phyloP scores from a whole-genome alignment of 129 eudicot genomes.

The Lactuca sativa region DNA sequence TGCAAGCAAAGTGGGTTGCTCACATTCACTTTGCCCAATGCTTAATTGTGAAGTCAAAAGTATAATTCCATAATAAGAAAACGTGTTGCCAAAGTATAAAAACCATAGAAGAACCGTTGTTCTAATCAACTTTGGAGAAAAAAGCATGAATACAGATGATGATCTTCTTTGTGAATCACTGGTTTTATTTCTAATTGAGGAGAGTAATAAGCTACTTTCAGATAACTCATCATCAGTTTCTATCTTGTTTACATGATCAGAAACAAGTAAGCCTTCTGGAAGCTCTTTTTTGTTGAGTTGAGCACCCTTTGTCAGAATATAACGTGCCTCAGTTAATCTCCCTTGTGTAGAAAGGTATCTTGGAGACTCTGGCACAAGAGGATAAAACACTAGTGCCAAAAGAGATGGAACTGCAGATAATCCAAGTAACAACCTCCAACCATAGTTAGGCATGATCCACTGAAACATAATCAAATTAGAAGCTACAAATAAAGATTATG shows the following conservation, averaged over 20 bases:
- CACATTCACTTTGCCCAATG: conserved; percentile 40
- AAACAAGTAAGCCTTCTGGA: conserved; percentile 45
- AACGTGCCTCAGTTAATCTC: conserved; percentile 39
- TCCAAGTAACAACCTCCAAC: conserved; percentile 80
- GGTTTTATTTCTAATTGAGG: conserved; percentile 27
- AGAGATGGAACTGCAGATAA: conserved; percentile 64
- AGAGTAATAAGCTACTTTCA: conserved; percentile 30
- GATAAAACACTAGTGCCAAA: conserved; percentile 43
- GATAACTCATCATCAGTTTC: conserved; percentile 29
- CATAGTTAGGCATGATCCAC: conserved; percentile 67
- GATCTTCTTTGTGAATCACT: conserved; percentile 23
- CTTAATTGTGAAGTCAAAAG: conserved; percentile 65
- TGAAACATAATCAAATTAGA: conserved; percentile 23
- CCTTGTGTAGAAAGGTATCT: conserved; percentile 64
- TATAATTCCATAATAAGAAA: conserved; percentile 71
- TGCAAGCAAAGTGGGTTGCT: conserved; percentile 8
- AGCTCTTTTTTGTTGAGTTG: conserved; percentile 44
- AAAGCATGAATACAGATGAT: conserved; percentile 41
- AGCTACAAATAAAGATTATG: not conserved
- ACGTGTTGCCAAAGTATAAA: conserved; percentile 55
- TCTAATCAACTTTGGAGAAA: conserved; percentile 47
- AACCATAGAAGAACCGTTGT: conserved; percentile 59
- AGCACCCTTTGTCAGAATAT: conserved; percentile 47
- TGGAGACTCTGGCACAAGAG: conserved; percentile 58
- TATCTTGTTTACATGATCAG: conserved; percentile 26